These are phyloP conservation scores for Parietaria judaica DNA, from an alignment of 306 rosid genomes.

Conservation along the genomic window DNA sequence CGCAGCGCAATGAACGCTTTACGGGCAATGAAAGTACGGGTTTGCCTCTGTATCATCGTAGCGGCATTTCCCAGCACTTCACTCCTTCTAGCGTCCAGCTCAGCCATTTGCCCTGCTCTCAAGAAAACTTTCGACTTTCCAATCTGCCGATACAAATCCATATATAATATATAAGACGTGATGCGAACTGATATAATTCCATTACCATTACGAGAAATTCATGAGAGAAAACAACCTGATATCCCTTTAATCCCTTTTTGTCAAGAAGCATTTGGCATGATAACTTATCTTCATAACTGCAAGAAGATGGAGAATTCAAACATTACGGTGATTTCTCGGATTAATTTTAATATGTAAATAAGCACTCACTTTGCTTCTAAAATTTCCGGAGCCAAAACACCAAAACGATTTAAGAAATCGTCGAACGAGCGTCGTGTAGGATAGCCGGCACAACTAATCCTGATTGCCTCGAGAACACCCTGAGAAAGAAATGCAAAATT, in stretches of 20 bases:
- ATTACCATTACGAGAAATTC: neutral
- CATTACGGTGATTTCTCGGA: neutral
- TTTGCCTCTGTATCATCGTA: constrained; percentile 81
- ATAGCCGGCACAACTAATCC: constrained; percentile 99
- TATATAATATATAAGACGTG: constrained; percentile 27
- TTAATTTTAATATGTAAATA: neutral
- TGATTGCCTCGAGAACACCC: constrained; percentile 99
- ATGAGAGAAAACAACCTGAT: constrained; percentile 48
- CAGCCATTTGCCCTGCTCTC: constrained; percentile 99
- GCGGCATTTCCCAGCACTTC: constrained; percentile 98
- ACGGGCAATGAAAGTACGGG: constrained; percentile 81
- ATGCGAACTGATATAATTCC: neutral
- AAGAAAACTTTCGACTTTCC: constrained; percentile 88
- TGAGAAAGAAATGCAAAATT: constrained; percentile 20
- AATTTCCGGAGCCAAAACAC: constrained; percentile 96
- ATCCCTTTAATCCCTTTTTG: constrained; percentile 87
- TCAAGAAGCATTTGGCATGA: constrained; percentile 85
- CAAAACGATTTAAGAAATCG: constrained; percentile 88
- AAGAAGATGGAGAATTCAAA: constrained; percentile 9
- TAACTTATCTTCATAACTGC: constrained; percentile 85
- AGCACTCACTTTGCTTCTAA: constrained; percentile 82
- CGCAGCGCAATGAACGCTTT: constrained; percentile 70
- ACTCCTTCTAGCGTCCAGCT: constrained; percentile 91
- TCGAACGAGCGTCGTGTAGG: constrained; percentile 93
- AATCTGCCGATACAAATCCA: constrained; percentile 37